Base-by-base conservation (phyloP, 1,284 basidiomycete species). In the Somion occarium region DNA sequence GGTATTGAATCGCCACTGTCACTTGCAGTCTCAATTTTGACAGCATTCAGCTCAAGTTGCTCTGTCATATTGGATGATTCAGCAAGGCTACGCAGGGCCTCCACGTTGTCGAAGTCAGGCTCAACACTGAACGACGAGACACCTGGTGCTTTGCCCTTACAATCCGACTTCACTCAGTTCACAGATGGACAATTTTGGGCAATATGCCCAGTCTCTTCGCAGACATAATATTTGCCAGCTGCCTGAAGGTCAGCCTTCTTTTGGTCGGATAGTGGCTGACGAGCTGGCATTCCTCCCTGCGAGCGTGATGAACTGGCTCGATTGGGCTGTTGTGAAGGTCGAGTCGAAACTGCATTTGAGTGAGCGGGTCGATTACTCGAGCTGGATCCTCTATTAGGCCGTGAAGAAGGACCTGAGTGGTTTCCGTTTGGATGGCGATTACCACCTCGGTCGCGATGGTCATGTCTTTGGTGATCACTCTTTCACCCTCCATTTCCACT, bases 161-260 rank as follows among this genome's bases (percentile, higher is more conserved):
- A 38, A 15, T 19, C 18, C 13, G 46, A 3, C 15, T 15, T 7
- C 7, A 34, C 15, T 34, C 30, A 34, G 30, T 34, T 34, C 7
- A 15, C 30, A 7, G 44, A 30, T 0, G 54, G 56, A 27, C 54
- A 56, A 15, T 53, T 37, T 5, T 50, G 46, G 2, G 44, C 13
- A 24, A 56, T 37, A 27, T 58, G 56, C 0, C 54, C 53, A 0
- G 49, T 15, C 41, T 58, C 48, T 9, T 50, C 44, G 23, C 56
- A 58, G 7, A 39, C 18, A 49, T 54, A 58, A 30, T 56, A 59
- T 23, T 55, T 55, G 0, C 51, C 53, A 2, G 50, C 49, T 1
- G 50, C 49, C 0, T n/a, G 3, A 2, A 54, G 48, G 12, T 59
- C 56, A 1, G 34, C 26, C 3, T 34, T 42, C 26, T 56, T 48